A percentile compares a stretch with the other conserved stretches of the same genome.
Evolutionary conservation across 2,329 filamentous ascomycete species (phyloP).

Genomic region (Paecilomyces variotii): DNA sequence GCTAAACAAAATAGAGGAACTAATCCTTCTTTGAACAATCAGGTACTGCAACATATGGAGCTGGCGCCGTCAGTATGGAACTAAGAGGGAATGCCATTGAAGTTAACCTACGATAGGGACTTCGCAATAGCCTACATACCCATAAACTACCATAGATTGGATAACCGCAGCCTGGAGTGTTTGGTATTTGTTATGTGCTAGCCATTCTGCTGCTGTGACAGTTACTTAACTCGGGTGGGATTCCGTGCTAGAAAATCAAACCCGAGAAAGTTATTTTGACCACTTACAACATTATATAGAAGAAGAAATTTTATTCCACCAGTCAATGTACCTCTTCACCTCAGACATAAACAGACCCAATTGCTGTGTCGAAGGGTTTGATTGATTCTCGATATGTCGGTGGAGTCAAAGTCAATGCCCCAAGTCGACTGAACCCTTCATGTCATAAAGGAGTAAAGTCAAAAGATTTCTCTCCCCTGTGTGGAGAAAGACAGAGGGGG

Average conservation of each 20-base stretch:
- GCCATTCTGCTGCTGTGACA: not conserved
- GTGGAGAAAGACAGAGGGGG: not conserved
- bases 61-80: not conserved
- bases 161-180: not conserved
- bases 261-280: not conserved
- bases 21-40: not conserved
- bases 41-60: not conserved
- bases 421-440: not conserved
- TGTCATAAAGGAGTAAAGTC: not conserved
- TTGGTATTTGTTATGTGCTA: not conserved
- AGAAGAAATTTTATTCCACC: not conserved
- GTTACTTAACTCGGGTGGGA: not conserved
- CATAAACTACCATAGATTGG: not conserved
- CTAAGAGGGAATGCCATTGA: not conserved
- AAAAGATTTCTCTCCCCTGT: not conserved
- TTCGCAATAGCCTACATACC: not conserved
- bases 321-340: not conserved
- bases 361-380: not conserved
- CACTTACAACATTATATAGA: not conserved
- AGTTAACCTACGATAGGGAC: not conserved
- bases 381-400: not conserved
- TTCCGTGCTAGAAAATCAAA: not conserved
- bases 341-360: not conserved
- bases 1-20: not conserved
- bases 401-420: not conserved